Base-by-base conservation (phyloP, 805 yeast genomes). In the Cyberlindnera mrakii region DNA sequence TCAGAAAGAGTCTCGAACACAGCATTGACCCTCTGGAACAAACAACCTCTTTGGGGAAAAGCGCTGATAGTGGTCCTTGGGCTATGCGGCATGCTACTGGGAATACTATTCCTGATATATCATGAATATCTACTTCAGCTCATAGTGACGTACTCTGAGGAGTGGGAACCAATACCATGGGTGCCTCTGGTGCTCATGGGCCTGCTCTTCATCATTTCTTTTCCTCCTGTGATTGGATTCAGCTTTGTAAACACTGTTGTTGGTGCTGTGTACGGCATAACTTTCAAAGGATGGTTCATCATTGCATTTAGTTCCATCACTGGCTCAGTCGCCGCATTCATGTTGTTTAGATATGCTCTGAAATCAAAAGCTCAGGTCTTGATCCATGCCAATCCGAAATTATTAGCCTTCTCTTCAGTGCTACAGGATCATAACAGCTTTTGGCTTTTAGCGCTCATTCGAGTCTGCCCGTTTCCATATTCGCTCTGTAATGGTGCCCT, bases 401-500 rank as follows among this genome's bases (percentile, higher is more conserved):
- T 93, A 50, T 74, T 80, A 50, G 87, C 95, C 0, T 75, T 93
- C 49, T 74, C 86, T 0, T 78, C 81, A 42, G 84, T 87, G 5
- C 62, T 91, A 46, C 78, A 74, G 51, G 95, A 87, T 45, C 75
- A 77, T 43, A 82, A 83, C 51, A 76, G 80, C 45, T 73, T 89
- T 44, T 60, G 80, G 49, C 63, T 93, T 19, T 63, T 91, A 41
- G 75, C 84, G 41, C 68, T 91, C 57, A 73, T 91, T 25, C 70
- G 97, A 43, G 62, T 91, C 44, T 88, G 96, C 53, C 99, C 99
- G 0, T 74, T 91, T 54, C 98, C 98, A 0, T 93, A 89, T 59
- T 88, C 96, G 3, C 67, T 91, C 29, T 82, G 93, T 0, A 91
- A 91, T 56, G 97, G 96, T 4, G 97, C 96, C 0, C 70, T 93